These are phyloP conservation scores for Clathrus columnatus DNA, from an alignment of 768 basidiomycete genomes.

Conservation along the genomic window DNA sequence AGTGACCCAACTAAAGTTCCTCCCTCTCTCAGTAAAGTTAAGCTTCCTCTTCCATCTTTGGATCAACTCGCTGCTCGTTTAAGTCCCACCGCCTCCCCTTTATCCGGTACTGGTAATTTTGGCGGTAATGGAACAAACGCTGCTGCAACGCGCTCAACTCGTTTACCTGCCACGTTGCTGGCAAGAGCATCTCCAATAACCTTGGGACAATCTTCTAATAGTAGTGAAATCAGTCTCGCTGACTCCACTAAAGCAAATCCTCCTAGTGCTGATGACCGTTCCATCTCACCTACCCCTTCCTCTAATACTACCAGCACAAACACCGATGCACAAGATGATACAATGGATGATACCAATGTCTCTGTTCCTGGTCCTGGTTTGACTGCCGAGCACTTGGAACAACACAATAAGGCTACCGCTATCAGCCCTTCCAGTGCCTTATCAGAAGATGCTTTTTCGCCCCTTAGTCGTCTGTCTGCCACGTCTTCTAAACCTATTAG, in stretches of 20 bases:
- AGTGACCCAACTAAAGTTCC: neutral
- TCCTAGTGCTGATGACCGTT: slow-evolving; percentile 45
- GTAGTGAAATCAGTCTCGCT: slow-evolving; percentile 31
- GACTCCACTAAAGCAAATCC: slow-evolving; percentile 65
- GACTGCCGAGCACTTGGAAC: slow-evolving; percentile 58
- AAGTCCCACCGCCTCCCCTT: slow-evolving; percentile 32
- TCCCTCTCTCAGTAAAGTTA: neutral
- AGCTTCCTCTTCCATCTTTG: slow-evolving; percentile 35
- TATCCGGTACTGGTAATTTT: slow-evolving; percentile 10
- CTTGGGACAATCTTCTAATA: slow-evolving; percentile 37
- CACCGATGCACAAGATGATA: slow-evolving; percentile 38
- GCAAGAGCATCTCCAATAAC: slow-evolving; percentile 43
- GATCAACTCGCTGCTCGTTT: slow-evolving; percentile 79
- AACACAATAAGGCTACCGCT: slow-evolving; percentile 45
- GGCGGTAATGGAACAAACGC: slow-evolving; percentile 19
- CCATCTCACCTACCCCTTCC: slow-evolving; percentile 51
- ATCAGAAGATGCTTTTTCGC: slow-evolving; percentile 19
- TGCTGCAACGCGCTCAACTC: slow-evolving; percentile 37
- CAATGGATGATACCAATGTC: slow-evolving; percentile 27
- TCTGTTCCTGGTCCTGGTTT: slow-evolving; percentile 39
- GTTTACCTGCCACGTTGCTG: slow-evolving; percentile 64
- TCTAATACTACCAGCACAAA: slow-evolving; percentile 30
- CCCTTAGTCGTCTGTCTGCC: neutral
- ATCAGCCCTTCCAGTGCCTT: slow-evolving; percentile 16
- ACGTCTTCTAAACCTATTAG: slow-evolving; percentile 34